Conservation (phyloP, 495 filamentous ascomycete species). For the Neurospora discreta region DNA sequence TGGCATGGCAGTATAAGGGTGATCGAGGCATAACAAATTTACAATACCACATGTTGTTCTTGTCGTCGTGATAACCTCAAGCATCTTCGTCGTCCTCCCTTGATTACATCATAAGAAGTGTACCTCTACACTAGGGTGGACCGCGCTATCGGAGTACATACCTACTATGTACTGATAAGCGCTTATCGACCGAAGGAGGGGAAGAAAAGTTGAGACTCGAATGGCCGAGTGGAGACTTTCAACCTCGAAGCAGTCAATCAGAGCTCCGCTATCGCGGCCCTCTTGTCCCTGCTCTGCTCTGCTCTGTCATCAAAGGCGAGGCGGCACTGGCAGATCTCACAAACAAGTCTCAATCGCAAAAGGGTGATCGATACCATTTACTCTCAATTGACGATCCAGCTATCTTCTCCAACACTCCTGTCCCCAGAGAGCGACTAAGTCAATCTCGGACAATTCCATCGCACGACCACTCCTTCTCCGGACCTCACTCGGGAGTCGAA, state of each 20-base stretch:
- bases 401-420: not conserved
- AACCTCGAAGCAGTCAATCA: not conserved
- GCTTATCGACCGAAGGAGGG: slow-evolving; percentile 11
- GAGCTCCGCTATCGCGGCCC: not conserved
- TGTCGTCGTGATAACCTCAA: not conserved
- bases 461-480: not conserved
- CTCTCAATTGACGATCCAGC: not conserved
- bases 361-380: not conserved
- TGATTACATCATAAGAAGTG: slow-evolving; percentile 8
- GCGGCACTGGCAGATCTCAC: not conserved
- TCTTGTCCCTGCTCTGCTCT: not conserved
- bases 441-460: not conserved
- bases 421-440: not conserved
- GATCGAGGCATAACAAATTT: not conserved
- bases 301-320: not conserved
- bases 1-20: not conserved
- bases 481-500: not conserved
- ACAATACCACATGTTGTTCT: not conserved
- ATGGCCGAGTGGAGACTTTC: slow-evolving; percentile 1
- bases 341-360: not conserved
- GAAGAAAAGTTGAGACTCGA: slow-evolving; percentile 1
- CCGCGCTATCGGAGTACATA: slow-evolving; percentile 17
- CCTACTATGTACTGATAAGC: slow-evolving; percentile 3
- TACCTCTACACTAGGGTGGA: slow-evolving; percentile 6
- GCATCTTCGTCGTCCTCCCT: not conserved